A percentile compares a stretch with the other conserved stretches of the same genome.
Conservation (phyloP, 192 early-diverging fungal genomes). For the Allomyces javanicus region DNA sequence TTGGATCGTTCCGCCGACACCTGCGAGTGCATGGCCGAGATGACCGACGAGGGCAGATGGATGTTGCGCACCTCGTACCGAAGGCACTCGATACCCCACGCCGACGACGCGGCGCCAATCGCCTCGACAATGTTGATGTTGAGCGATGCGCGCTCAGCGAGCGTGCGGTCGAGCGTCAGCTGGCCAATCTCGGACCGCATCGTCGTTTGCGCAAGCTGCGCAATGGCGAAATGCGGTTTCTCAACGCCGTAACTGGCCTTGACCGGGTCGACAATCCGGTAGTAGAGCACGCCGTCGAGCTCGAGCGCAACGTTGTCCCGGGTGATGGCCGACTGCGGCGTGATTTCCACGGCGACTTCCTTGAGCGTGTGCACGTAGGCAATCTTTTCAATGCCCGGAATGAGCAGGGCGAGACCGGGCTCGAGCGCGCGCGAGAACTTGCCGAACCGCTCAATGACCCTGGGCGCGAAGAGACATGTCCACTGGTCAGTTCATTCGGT, state of each 20-base stretch:
- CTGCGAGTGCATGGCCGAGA: conserved; percentile 92
- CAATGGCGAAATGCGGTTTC: conserved; percentile 82
- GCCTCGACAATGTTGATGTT: conserved; percentile 87
- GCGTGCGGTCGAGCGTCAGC: conserved; percentile 86
- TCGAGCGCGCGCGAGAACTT: conserved; percentile 62
- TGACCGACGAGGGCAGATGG: conserved; percentile 84
- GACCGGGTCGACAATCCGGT: conserved; percentile 19
- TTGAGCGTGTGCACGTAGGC: conserved; percentile 86
- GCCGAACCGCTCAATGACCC: conserved; percentile 95
- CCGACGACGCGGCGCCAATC: conserved; percentile 78
- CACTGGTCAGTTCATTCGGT: no score
- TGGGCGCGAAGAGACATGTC: conserved; percentile 20
- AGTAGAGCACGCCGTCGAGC: conserved; percentile 92
- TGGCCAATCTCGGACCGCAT: conserved; percentile 99
- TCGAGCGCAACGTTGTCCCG: conserved; percentile 87
- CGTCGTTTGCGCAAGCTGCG: conserved; percentile 95
- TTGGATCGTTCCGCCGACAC: conserved; percentile 91
- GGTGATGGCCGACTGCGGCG: conserved; percentile 4
- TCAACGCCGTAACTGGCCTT: conserved; percentile 81
- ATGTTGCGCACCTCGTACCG: conserved; percentile 93
- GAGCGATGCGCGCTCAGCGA: conserved; percentile 79
- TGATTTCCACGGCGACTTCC: conserved; percentile 44
- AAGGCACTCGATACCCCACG: conserved; percentile 91
- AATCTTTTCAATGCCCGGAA: conserved; percentile 75
- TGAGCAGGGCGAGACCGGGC: conserved; percentile 73